phyloP scores from a whole-genome alignment of 2,329 filamentous ascomycete species.

The Pezicula radicicola region DNA sequence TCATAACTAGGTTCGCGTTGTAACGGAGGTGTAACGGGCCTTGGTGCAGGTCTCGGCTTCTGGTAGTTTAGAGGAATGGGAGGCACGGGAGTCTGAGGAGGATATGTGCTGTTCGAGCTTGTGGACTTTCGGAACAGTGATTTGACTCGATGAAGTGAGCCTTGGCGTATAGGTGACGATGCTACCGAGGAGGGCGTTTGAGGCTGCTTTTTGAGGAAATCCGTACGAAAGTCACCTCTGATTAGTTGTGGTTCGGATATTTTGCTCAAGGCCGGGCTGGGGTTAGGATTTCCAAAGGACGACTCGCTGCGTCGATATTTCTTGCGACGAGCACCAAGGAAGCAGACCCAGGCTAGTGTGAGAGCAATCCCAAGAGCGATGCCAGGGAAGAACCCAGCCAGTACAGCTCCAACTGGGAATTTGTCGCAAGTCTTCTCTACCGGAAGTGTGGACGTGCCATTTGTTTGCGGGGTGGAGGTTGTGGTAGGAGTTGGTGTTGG shows the following conservation, averaged over 20 bases:
- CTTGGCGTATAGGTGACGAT: constrained; percentile 7
- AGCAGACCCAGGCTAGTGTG: constrained; percentile 35
- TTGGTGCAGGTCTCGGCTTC: not conserved
- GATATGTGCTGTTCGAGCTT: not conserved
- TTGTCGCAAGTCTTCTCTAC: constrained; percentile 12
- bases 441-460: constrained; percentile 3
- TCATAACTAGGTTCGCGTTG: constrained; percentile 43
- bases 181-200: constrained; percentile 16
- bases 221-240: constrained; percentile 39
- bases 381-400: constrained; percentile 36
- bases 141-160: constrained; percentile 17
- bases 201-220: constrained; percentile 45
- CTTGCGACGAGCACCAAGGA: constrained; percentile 25
- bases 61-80: constrained; percentile 19
- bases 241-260: constrained; percentile 46
- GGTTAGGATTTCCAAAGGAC: constrained; percentile 31
- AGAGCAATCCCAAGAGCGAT: constrained; percentile 43
- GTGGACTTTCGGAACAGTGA: constrained; percentile 24
- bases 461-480: constrained; percentile 18
- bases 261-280: constrained; percentile 27
- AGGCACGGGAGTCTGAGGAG: constrained; percentile 4
- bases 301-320: constrained; percentile 29
- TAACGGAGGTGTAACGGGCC: constrained; percentile 31
- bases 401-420: constrained; percentile 22
- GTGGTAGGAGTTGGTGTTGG: constrained; percentile 17